Base-by-base conservation (phyloP, 2,329 filamentous ascomycete genomes). In the Orbilia quercus region DNA sequence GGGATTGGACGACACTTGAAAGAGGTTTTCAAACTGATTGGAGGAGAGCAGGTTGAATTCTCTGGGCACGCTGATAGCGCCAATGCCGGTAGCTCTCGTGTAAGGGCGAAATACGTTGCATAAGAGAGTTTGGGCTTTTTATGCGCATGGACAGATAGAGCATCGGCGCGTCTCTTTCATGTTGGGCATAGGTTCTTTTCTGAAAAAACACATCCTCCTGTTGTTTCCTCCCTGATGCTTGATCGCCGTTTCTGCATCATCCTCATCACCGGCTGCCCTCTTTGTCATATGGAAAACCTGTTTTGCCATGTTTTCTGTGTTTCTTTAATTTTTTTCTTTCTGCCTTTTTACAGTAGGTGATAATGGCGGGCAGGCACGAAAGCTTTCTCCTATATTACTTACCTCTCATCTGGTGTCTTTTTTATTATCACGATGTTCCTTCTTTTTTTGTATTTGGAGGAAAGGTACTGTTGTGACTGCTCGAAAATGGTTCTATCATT, bases 21-120 rank as follows among this genome's bases (percentile, higher is more conserved):
- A 88, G 90, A 92, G 77, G 89, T 96, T 23, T 85, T 99, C 64
- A 89, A 91, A 81, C 84, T 99, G 74, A 90, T 90, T 72, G 82
- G 88, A 64, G 85, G 83, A 74, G 95, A 98, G 81, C 82, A 84
- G 74, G 88, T 99, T 71, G 96, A 99, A 83, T 99, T 98, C 83
- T 96, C 92, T 18, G 95, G 95, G 73, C 95, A 99, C 83, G 96
- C 92, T 16, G 96, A 99, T 78, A 91, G 91, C 78, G 94, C 95
- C 38, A 91, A 96, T 81, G 89, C 90, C 73, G 95, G 95, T 77
- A 97, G 93, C 83, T 96, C 92, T 72, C 89, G 96, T 78, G 95
- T 95, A 66, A 98, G 96, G 86, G 91, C 95, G 78, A 99, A 97
- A 86, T 91, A 92, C 82, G 85, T 86, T 55, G 92, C 92, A 79